Evolutionary conservation across 352 stramenopile species (phyloP).

Genomic region (Globisporangium irregulare): DNA sequence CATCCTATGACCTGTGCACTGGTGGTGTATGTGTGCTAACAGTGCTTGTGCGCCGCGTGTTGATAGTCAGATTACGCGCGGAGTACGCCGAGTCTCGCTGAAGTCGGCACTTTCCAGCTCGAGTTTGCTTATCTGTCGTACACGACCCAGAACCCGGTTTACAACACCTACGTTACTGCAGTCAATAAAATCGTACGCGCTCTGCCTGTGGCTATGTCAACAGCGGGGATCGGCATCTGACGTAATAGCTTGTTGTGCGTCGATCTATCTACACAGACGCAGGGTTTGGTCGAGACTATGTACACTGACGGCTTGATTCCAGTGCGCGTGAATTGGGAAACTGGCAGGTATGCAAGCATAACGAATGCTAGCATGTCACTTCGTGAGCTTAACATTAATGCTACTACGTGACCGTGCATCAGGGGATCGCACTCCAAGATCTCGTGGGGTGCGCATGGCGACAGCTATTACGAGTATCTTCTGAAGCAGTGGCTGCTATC

Average conservation of each 20-base stretch:
- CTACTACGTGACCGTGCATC: neutral
- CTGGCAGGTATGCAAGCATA: constrained; percentile 8
- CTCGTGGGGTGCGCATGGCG: constrained; percentile 54
- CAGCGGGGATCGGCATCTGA: neutral
- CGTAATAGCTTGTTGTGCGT: neutral
- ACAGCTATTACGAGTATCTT: constrained; percentile 79
- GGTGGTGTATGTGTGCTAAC: neutral
- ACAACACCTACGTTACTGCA: constrained; percentile 31
- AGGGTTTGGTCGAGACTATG: constrained; percentile 23
- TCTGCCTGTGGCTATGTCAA: neutral
- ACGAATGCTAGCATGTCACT: neutral
- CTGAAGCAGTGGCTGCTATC: constrained; percentile 72
- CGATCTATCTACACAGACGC: constrained; percentile 19
- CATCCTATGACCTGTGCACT: neutral
- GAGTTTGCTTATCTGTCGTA: constrained; percentile 58
- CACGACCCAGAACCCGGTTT: constrained; percentile 32
- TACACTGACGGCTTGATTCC: constrained; percentile 47
- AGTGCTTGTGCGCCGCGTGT: neutral
- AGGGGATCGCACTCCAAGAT: constrained; percentile 24
- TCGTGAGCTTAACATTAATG: neutral
- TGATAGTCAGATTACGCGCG: neutral
- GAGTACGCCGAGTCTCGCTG: constrained; percentile 32
- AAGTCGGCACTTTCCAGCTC: constrained; percentile 57
- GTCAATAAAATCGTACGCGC: constrained; percentile 31
- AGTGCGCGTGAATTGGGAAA: constrained; percentile 34